Evolutionary conservation across 2,329 filamentous ascomycete genomes (phyloP).

Genomic region (Claviceps citrina): DNA sequence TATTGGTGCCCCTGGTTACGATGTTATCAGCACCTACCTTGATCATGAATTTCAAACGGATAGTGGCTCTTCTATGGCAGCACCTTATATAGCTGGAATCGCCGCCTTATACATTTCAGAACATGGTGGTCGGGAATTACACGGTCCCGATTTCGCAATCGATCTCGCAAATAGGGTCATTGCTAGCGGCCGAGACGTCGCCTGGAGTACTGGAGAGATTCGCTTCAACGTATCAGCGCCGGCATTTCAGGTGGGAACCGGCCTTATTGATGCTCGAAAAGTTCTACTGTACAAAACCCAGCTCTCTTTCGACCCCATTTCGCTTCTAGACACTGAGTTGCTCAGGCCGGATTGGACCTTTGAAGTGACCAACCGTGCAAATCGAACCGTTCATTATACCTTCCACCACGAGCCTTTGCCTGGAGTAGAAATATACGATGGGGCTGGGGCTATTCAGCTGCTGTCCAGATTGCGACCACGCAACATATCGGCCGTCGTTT

Average conservation of each 20-base stretch:
- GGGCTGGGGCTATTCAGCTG: slow-evolving; percentile 15
- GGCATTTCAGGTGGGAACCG: slow-evolving; percentile 29
- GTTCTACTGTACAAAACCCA: slow-evolving; percentile 23
- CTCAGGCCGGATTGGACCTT: slow-evolving; percentile 22
- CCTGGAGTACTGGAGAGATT: slow-evolving; percentile 13
- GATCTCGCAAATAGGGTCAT: slow-evolving; percentile 20
- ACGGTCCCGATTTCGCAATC: slow-evolving; percentile 21
- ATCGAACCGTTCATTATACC: slow-evolving; percentile 23
- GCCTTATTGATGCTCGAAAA: slow-evolving; percentile 30
- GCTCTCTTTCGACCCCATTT: slow-evolving; percentile 26
- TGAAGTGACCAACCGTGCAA: slow-evolving; percentile 29
- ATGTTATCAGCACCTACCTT: slow-evolving; percentile 34
- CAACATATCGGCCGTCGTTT: slow-evolving; percentile 15
- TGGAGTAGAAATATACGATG: slow-evolving; percentile 21
- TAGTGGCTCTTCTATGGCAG: slow-evolving; percentile 41
- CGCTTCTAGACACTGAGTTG: slow-evolving; percentile 32
- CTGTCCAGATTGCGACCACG: slow-evolving; percentile 15
- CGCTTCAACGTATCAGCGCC: slow-evolving; percentile 13
- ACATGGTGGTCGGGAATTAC: slow-evolving; percentile 23
- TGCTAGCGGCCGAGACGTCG: slow-evolving; percentile 18
- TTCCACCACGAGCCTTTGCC: slow-evolving; percentile 26
- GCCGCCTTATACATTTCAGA: slow-evolving; percentile 30
- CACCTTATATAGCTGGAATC: slow-evolving; percentile 37
- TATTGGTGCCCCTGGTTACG: slow-evolving; percentile 31
- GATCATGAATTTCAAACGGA: slow-evolving; percentile 28